Evolutionary conservation across 306 rosid species (phyloP), one percentile per base, ranked within the genome.

Genomic region (Quercus alba): DNA sequence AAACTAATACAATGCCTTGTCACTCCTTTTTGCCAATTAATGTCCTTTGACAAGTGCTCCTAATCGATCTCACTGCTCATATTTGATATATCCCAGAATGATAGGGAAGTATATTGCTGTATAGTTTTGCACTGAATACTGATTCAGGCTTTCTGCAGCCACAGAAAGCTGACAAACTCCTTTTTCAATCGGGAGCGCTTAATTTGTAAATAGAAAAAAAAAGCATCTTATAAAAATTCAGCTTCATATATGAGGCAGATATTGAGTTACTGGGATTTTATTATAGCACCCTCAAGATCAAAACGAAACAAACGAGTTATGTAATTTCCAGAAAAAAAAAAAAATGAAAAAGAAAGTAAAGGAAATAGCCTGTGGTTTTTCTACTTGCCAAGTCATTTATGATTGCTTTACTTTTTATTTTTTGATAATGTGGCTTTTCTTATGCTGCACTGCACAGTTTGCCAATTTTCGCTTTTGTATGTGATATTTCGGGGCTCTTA

Each of bases 61-160:
- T 63, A 11, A 33, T 82, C 14, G 54, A 54, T 38, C 25, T 52
- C 75, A 72, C 31, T 54, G 33, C 75, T 26, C 3, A 49, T 78
- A 21, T 68, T 71, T 68, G 56, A 73, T 72, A 66, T 56, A 59
- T 70, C 77, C 76, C 46, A 11, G n/a, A 21, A 14, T 71, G 62
- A 23, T 33, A 26, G 70, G 35, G 20, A 15, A 15, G 28, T 63
- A 12, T 63, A 63, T 1, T 63, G 20, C 70, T 28, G 6, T 63
- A 31, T 12, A 26, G 4, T 63, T 14, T 14, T 63, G 20, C 41
- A 49, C 41, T 14, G 70, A 26, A 28, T 63, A 63, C 70, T 26
- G 28, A 28, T 63, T 23, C 70, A 63, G 35, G 30, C 19, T 63
- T 63, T 63, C 69, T 63, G 69, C 69, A 61, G 13, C 68, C 35